These are phyloP conservation scores for Trichophyton simii DNA, from an alignment of 2,329 filamentous ascomycete species.

Conservation along the genomic window DNA sequence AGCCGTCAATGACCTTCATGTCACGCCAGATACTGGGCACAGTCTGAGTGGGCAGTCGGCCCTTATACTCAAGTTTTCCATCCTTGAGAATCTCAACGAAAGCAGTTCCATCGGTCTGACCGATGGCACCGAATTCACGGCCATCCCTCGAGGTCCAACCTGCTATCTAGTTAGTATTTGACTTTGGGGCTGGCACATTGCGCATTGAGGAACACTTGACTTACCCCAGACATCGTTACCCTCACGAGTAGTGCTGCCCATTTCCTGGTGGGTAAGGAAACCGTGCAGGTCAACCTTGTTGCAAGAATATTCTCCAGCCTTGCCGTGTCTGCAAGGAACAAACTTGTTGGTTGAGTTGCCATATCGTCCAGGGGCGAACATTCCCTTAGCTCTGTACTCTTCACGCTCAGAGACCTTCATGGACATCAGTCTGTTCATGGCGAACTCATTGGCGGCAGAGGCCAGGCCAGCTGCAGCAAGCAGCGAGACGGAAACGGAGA, in stretches of 20 bases:
- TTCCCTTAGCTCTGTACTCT: constrained; percentile 6
- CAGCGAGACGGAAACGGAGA: constrained; percentile 9
- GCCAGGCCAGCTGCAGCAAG: constrained; percentile 10
- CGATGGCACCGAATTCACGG: constrained; percentile 40
- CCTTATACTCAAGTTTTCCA: constrained; percentile 37
- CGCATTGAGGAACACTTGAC: neutral
- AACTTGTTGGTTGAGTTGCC: neutral
- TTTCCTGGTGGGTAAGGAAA: constrained; percentile 29
- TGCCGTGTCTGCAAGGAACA: constrained; percentile 21
- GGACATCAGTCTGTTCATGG: constrained; percentile 14
- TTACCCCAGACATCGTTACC: constrained; percentile 29
- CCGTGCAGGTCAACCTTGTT: constrained; percentile 29
- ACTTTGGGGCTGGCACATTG: neutral
- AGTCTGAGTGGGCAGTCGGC: constrained; percentile 35
- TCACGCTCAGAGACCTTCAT: constrained; percentile 12
- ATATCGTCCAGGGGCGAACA: constrained; percentile 9
- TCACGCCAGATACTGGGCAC: constrained; percentile 25
- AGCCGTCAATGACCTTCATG: constrained; percentile 23
- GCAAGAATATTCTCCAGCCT: constrained; percentile 27
- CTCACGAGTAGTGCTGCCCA: constrained; percentile 26
- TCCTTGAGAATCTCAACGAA: constrained; percentile 38
- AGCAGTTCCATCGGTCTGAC: constrained; percentile 39
- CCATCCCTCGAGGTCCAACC: constrained; percentile 40
- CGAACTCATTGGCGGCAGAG: constrained; percentile 4
- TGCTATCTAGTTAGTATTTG: neutral